Evolutionary conservation across 225 moss, liverwort and hornwort genomes (phyloP), one percentile per base, ranked within the genome.

Genomic region (Marchantia polymorpha): DNA sequence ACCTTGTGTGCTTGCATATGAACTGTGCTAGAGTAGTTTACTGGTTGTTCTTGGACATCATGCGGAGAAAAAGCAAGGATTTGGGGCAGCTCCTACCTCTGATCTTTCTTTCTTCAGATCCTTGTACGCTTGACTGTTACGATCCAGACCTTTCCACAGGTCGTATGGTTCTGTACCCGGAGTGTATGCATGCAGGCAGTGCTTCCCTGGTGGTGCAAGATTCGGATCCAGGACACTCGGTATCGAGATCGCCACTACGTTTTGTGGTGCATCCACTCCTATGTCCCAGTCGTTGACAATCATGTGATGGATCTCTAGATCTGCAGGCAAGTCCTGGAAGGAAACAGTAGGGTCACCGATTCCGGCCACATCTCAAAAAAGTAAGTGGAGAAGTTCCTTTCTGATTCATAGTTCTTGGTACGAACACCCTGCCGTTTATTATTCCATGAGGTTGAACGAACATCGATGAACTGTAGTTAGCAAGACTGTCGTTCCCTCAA

Each of bases 131-230:
- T 87, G 82, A 76, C 91, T 90, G 15, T 85, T 88, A 73, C 94
- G 94, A 69, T 94, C 91, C 22, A 94, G 91, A 52, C 92, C 93
- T 76, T 85, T 83, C 96, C 96, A 97, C n/a, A 97, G 69, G 74
- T 78, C 65, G 72, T 97, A 94, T 12, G 96, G 96, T 81, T 97
- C 96, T 64, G 96, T 93, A 77, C 93, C 96, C 14, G 96, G 96
- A 27, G 93, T 92, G 84, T 94, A 97, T 14, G 96, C 96, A 79
- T 97, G 96, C 81, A 97, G 53, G 58, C 91, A 91, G 75, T 94
- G 96, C 85, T 92, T 97, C 48, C 96, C 96, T 10, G 91, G 85
- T 25, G 96, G 96, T 69, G 96, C 96, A 88, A 97, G 79, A 29
- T 88, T 91, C 16, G 92, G 91, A 72, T 93, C 93, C 15, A 97